Evolutionary conservation across 78 protist species (phyloP), one percentile per base, ranked within the genome.

Genomic region (Dictyostelium brefeldianum): DNA sequence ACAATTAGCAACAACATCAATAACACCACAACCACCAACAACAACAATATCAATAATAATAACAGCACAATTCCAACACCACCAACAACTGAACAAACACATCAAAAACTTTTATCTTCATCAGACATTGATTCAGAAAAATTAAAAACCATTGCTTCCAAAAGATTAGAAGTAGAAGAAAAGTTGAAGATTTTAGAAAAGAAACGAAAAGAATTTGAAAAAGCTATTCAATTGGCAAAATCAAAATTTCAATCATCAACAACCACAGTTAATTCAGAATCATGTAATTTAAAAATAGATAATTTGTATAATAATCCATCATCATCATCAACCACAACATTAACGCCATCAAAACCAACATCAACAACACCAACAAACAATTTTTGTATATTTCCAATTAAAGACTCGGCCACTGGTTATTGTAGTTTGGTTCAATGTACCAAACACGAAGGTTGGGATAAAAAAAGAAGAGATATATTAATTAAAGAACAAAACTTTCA

Each of bases 391-490:
- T 87, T 25, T 50, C 92, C 92, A 8, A 75, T 64, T 25, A 74
- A 87, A 77, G 92, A 87, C 29, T 87, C 92, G 31, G 18, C 83
- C 5, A 64, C 27, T 25, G 92, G 92, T 20, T 75, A 75, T 75
- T 87, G 92, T 77, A 83, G 83, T 20, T n/a, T 64, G 36, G 27
- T 64, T 9, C 69, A 87, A 46, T 87, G 92, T 59, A 36, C 92
- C 78, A 27, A 87, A 51, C 92, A 87, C 29, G 27, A 18, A 4
- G 81, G 81, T 22, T 87, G 92, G 92, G 92, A 87, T 41, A 87
- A 87, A 48, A 74, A 69, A 51, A 77, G 73, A 64, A 87, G 83
- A 87, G 92, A 87, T 22, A 57, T 41, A 43, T 77, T 87, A 64
- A 10, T 74, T 36, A 74, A 48, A 65, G 83, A 87, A 64, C 83